These are phyloP conservation scores for Rhizopogon hawkerae DNA, from an alignment of 1,284 basidiomycete genomes.

Conservation along the genomic window DNA sequence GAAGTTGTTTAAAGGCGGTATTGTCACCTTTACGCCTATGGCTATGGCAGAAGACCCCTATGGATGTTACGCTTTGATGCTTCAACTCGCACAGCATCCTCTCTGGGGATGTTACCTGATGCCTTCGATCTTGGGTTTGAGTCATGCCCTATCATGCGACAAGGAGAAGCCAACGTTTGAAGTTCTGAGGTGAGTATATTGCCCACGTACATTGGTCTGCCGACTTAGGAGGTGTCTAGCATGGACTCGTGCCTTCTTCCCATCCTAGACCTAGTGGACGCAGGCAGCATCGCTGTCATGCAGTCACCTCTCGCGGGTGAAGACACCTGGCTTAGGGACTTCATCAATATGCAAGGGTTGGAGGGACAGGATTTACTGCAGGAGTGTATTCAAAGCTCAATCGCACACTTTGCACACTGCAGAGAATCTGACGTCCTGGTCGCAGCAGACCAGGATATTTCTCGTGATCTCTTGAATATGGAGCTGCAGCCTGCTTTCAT, in stretches of 20 bases:
- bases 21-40: conserved; percentile 56
- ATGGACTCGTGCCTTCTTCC: conserved; percentile 12
- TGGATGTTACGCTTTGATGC: conserved; percentile 37
- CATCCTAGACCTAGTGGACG: conserved; percentile 18
- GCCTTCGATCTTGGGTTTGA: conserved; percentile 49
- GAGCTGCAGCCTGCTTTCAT: conserved; percentile 47
- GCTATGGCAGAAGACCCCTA: conserved; percentile 46
- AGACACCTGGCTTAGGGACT: conserved; percentile 13
- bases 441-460: conserved; percentile 12
- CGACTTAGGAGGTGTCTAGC: conserved; percentile 8
- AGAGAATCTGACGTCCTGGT: not conserved
- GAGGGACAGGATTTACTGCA: conserved; percentile 13
- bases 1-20: conserved; percentile 40
- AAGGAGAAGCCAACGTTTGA: conserved; percentile 19
- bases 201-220: not conserved
- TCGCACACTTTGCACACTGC: not conserved
- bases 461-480: conserved; percentile 22
- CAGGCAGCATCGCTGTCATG: conserved; percentile 17
- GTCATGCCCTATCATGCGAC: conserved; percentile 22
- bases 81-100: conserved; percentile 46
- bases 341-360: not conserved
- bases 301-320: conserved; percentile 14
- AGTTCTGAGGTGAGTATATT: conserved; percentile 16
- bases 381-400: conserved; percentile 12
- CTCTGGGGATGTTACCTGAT: conserved; percentile 58